Evolutionary conservation across 164 flowering plant species (phyloP).

Genomic region (Chloranthus sessilifolius): DNA sequence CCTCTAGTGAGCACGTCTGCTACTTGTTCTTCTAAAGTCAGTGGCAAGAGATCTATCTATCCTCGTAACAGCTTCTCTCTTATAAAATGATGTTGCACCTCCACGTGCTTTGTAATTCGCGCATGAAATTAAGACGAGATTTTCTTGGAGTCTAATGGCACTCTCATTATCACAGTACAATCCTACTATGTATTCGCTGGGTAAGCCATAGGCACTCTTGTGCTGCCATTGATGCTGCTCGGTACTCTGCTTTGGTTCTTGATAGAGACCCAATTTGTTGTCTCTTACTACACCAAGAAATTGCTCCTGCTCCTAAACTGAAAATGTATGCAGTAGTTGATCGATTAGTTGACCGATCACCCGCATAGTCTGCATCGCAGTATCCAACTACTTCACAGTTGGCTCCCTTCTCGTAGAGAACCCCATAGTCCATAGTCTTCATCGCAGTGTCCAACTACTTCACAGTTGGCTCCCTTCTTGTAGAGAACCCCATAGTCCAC

Average conservation of each 20-base stretch:
- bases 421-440: too few species aligned
- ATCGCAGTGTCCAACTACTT: too few species aligned
- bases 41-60: not conserved
- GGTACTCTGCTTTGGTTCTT: conserved; percentile 11
- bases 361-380: not conserved
- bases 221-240: conserved; percentile 8
- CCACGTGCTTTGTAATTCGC: too few species aligned
- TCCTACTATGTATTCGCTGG: conserved; percentile 7
- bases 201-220: conserved; percentile 12
- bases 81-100: not conserved
- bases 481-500: too few species aligned
- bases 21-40: not conserved
- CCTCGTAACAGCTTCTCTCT: not conserved
- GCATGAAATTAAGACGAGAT: conserved; percentile 30
- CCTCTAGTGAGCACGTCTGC: not conserved
- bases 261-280: conserved; percentile 15
- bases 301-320: conserved; percentile 1
- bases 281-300: conserved; percentile 18
- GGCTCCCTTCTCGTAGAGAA: too few species aligned
- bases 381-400: too few species aligned
- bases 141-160: conserved; percentile 16
- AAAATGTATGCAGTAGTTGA: conserved; percentile 4
- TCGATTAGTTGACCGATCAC: not conserved
- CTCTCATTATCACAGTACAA: conserved; percentile 23
- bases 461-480: too few species aligned